Evolutionary conservation across 2,329 filamentous ascomycete species (phyloP), one percentile per base, ranked within the genome.

Genomic region (Diaporthe citriasiana): DNA sequence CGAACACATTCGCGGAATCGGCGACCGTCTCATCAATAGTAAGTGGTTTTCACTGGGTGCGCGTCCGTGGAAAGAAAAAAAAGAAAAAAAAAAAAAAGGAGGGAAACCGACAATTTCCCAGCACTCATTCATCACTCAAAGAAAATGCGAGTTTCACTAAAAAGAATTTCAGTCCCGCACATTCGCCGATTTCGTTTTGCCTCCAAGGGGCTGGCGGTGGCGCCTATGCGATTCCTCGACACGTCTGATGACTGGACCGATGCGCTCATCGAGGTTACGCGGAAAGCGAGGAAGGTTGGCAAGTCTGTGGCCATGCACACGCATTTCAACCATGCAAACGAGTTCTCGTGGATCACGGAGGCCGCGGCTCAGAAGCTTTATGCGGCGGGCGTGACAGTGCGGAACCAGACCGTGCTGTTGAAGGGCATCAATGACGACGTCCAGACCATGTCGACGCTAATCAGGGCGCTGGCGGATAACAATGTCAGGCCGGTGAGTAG

Each of bases 291-390:
- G 72, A 78, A 81, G 65, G 83, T 86, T 33, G 90, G 89, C 7
- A 92, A 92, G 79, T 85, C 88, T 68, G 86, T 92, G 76, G 90
- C 89, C 5, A 82, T 92, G 71, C 91, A 93, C 78, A 93, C 91
- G 0, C 91, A 93, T 77, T 91, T 92, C 81, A 92, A 92, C 77
- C 89, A 92, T 76, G 87, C 89, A 0, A 85, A 85, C 50, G 90
- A 92, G 79, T 87, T 92, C 72, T 89, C 89, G 5, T 92, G 90
- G 90, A 82, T 91, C 35, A 89, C 88, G 0, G 81, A 84, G 76
- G 79, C 82, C 60, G 90, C 90, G 2, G 85, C 87, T 38, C 86
- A 85, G 72, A 84, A 82, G 76, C 81, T 92, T 12, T 85, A 86
- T 75, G 82, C 86, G 73, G 83, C 85, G 7, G 87, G 87, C 3